Evolutionary conservation across 768 basidiomycete species (phyloP), one percentile per base, ranked within the genome.

Genomic region (Leccinum boreale): DNA sequence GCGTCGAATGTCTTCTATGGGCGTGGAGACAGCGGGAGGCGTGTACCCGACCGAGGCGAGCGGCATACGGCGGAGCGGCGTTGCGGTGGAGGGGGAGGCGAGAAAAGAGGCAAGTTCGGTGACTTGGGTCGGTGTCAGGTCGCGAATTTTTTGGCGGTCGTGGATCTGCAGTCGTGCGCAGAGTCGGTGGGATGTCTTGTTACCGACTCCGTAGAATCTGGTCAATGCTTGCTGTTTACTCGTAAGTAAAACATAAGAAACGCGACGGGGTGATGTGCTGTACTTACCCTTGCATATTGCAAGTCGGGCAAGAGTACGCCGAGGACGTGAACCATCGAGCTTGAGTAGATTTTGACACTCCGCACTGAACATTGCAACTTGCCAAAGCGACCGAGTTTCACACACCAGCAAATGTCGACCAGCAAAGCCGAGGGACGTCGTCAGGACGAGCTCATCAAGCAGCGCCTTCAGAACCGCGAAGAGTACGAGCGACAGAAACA

Each of bases 91-190:
- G 2, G 97, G 95, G 0, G 94, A 91, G 5, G 95, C 94, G 10
- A 99, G 86, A 74, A 93, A 96, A 6, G 96, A 91, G 12, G 94
- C 89, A n/a, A 99, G 82, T 15, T 89, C 82, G 14, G 94, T 97
- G 51, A 95, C 78, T 81, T 99, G 97, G 35, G 83, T 78, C 29
- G 94, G 87, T 26, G 92, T 86, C 31, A 99, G 80, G 70, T 92
- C 83, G 50, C 82, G 83, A 62, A 99, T 85, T 72, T 83, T 85
- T 75, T 88, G 85, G 61, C 80, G 80, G 78, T 92, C 86, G 74
- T 98, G 94, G 53, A 99, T 92, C 68, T 91, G 90, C 47, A 97
- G 84, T 59, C 97, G 87, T 10, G 95, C 92, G 68, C 96, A 94
- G 31, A 99, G 80, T 28, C 89, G 86, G 56, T 83, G 81, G 9